Evolutionary conservation across 257 asterid genomes (phyloP).

Genomic region (Fraxinus americana): DNA sequence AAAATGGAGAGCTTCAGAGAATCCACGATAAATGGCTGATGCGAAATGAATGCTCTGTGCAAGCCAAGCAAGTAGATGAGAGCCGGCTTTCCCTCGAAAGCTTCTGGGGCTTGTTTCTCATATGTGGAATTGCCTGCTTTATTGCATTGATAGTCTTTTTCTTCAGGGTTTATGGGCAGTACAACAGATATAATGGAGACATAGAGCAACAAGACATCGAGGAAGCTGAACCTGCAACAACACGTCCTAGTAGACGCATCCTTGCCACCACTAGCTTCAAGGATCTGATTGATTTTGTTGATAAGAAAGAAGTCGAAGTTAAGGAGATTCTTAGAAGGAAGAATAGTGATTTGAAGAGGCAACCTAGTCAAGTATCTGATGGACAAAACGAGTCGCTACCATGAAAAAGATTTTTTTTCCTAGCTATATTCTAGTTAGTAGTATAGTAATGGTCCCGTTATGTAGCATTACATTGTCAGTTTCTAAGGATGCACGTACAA

Average conservation of each 20-base stretch:
- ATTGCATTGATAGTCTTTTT: conserved; percentile 37
- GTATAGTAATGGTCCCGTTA: background rate
- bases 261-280: conserved; percentile 33
- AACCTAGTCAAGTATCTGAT: conserved; percentile 27
- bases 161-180: conserved; percentile 39
- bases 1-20: conserved; percentile 50
- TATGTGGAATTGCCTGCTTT: conserved; percentile 38
- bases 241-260: conserved; percentile 22
- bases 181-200: conserved; percentile 30
- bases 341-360: conserved; percentile 28
- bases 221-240: conserved; percentile 26
- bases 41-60: conserved; percentile 22
- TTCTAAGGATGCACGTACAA: background rate
- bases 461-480: background rate
- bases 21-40: conserved; percentile 53
- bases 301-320: conserved; percentile 41
- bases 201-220: conserved; percentile 17
- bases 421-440: background rate
- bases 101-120: conserved; percentile 50
- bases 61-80: conserved; percentile 13
- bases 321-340: conserved; percentile 42
- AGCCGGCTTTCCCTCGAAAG: conserved; percentile 42
- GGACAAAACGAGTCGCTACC: conserved; percentile 31
- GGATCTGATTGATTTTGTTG: conserved; percentile 38
- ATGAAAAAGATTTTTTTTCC: conserved; percentile 2